Evolutionary conservation across 208 protist genomes (phyloP).

Genomic region (Leishmania major): DNA sequence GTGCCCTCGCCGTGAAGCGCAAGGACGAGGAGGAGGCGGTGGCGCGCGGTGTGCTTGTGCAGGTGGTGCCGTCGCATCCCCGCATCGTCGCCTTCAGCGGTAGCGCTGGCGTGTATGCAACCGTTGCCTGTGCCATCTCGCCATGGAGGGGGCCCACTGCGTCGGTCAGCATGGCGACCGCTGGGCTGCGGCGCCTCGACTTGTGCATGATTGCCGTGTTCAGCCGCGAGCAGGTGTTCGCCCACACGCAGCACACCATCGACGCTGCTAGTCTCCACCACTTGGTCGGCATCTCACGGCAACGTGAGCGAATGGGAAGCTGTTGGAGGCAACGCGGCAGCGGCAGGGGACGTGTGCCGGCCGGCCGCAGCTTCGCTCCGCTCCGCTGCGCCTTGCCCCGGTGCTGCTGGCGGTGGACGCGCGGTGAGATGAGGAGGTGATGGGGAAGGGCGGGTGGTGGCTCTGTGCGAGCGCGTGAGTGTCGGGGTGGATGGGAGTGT

Average conservation of each 20-base stretch:
- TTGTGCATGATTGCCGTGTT: slow-evolving; percentile 67
- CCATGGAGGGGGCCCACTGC: slow-evolving; percentile 65
- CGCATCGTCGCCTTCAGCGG: slow-evolving; percentile 5
- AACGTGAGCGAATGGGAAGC: slow-evolving; percentile 69
- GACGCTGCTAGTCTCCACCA: slow-evolving; percentile 57
- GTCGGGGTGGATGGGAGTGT: too few species aligned
- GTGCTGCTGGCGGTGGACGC: slow-evolving; percentile 45
- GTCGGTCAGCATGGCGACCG: slow-evolving; percentile 54
- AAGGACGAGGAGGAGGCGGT: too few species aligned
- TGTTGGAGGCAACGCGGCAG: slow-evolving; percentile 73
- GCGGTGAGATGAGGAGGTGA: not conserved
- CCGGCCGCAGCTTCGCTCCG: slow-evolving; percentile 42
- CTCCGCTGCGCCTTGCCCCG: slow-evolving; percentile 64
- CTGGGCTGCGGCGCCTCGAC: slow-evolving; percentile 58
- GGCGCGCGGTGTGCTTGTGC: too few species aligned
- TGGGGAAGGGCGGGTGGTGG: not conserved
- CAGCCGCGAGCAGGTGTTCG: slow-evolving; percentile 47
- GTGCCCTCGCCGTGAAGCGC: too few species aligned
- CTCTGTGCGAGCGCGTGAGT: too few species aligned
- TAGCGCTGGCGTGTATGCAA: slow-evolving; percentile 65
- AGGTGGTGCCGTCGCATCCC: too few species aligned
- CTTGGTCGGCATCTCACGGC: slow-evolving; percentile 66
- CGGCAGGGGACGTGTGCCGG: slow-evolving; percentile 52
- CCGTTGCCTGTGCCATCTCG: slow-evolving; percentile 56
- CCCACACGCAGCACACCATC: slow-evolving; percentile 65